Conservation (phyloP, 768 basidiomycete species). For the Suillus subaureus region DNA sequence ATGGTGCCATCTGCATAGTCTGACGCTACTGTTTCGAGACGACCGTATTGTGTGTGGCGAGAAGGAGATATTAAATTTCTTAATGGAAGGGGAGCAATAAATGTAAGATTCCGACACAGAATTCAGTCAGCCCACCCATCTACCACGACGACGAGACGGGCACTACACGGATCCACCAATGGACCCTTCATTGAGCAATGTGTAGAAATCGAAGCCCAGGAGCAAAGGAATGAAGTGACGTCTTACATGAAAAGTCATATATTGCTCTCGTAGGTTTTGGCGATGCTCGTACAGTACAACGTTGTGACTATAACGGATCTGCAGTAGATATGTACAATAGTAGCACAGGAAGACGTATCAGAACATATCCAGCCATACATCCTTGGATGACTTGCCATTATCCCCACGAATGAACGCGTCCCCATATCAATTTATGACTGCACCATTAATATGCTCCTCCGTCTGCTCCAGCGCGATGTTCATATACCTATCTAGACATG, state of each 20-base stretch:
- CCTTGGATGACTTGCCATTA: slow-evolving; percentile 61
- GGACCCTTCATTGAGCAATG: neutral
- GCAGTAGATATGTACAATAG: slow-evolving; percentile 82
- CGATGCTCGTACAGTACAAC: no score
- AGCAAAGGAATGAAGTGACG: neutral
- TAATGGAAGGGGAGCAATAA: no score
- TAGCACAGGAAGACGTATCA: slow-evolving; percentile 24
- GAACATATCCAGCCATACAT: neutral
- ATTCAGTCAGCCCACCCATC: no score
- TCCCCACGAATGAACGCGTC: slow-evolving; percentile 96
- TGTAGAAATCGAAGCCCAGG: neutral
- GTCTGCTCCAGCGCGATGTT: slow-evolving; percentile 98
- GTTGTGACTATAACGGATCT: slow-evolving; percentile 47
- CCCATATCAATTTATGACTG: slow-evolving; percentile 87
- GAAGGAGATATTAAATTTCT: no score
- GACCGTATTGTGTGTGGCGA: no score
- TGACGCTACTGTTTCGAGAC: no score
- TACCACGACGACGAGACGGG: no score
- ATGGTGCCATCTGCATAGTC: no score
- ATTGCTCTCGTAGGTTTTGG: neutral
- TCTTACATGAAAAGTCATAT: neutral
- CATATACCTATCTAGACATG: slow-evolving; percentile 98
- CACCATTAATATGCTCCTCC: slow-evolving; percentile 90
- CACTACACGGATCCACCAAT: neutral
- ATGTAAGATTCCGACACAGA: no score